Percentiles rank a stretch among this genome's conserved stretches.
Evolutionary conservation across 352 stramenopile species (phyloP).

Genomic region (Phytopythium chamaehyphon): DNA sequence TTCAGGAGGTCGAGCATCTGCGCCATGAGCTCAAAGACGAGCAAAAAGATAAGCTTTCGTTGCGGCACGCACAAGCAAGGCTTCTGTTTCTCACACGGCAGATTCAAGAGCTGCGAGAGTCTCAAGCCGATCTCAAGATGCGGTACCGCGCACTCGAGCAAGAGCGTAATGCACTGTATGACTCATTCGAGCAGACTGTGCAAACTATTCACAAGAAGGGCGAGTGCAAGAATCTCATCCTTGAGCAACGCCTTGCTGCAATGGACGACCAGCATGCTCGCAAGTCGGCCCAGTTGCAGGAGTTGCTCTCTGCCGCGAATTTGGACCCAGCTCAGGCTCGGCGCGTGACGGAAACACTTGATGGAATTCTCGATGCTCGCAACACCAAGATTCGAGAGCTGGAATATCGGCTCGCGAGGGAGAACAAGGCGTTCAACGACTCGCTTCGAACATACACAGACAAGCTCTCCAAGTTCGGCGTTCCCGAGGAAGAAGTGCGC

Average conservation of each 20-base stretch:
- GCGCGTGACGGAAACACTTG: slow-evolving; percentile 64
- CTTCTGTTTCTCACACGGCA: slow-evolving; percentile 77
- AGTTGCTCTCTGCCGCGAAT: slow-evolving; percentile 67
- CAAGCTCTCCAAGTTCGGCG: slow-evolving; percentile 62
- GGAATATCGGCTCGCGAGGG: slow-evolving; percentile 65
- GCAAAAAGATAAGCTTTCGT: slow-evolving; percentile 89
- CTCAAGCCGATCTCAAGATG: slow-evolving; percentile 62
- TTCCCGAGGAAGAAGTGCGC: slow-evolving; percentile 71
- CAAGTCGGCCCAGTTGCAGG: slow-evolving; percentile 66
- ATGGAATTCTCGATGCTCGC: slow-evolving; percentile 53
- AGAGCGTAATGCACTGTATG: slow-evolving; percentile 88
- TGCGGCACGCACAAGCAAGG: slow-evolving; percentile 86
- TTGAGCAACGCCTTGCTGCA: slow-evolving; percentile 77
- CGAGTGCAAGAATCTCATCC: slow-evolving; percentile 89
- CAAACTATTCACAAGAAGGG: slow-evolving; percentile 87
- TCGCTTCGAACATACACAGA: slow-evolving; percentile 65
- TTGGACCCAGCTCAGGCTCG: slow-evolving; percentile 68
- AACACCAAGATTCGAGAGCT: slow-evolving; percentile 56
- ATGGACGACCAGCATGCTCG: slow-evolving; percentile 76
- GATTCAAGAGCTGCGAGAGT: slow-evolving; percentile 52
- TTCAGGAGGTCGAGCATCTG: slow-evolving; percentile 88
- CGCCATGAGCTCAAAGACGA: slow-evolving; percentile 88
- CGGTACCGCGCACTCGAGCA: slow-evolving; percentile 76
- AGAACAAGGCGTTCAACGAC: slow-evolving; percentile 79
- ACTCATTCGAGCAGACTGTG: slow-evolving; percentile 89